Conservation (phyloP, 2,329 filamentous ascomycete genomes). For the Ceratocystis alfenasii region DNA sequence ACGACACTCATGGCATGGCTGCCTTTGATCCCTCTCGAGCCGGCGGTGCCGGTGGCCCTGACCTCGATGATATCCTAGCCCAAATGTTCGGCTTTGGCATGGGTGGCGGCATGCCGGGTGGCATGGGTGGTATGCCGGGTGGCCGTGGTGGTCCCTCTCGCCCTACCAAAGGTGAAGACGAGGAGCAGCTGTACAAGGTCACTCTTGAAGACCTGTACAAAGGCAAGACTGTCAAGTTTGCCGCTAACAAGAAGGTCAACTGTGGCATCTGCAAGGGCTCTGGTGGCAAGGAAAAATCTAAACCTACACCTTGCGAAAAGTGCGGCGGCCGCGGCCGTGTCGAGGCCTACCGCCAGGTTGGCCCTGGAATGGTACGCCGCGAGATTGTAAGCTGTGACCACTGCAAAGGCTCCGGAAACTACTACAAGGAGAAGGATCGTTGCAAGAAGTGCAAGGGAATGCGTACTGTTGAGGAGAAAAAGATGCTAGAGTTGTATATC, state of each 20-base stretch:
- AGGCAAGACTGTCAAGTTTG: conserved; percentile 92
- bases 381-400: conserved; percentile 68
- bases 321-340: conserved; percentile 72
- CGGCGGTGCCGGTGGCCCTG: conserved; percentile 44
- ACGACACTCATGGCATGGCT: conserved; percentile 90
- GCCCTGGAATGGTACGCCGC: conserved; percentile 74
- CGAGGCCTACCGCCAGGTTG: conserved; percentile 68
- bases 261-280: conserved; percentile 78
- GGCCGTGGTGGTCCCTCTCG: conserved; percentile 43
- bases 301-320: conserved; percentile 66
- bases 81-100: conserved; percentile 76
- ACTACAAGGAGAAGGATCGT: conserved; percentile 91
- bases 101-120: conserved; percentile 41
- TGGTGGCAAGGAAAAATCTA: conserved; percentile 85
- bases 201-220: conserved; percentile 93
- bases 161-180: conserved; percentile 63
- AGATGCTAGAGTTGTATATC: conserved; percentile 93
- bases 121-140: conserved; percentile 28
- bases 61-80: conserved; percentile 82
- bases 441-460: conserved; percentile 99
- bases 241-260: conserved; percentile 85
- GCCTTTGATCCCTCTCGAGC: conserved; percentile 73
- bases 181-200: conserved; percentile 85
- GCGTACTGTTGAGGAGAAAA: conserved; percentile 74
- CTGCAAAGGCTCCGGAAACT: conserved; percentile 72